Base-by-base conservation (phyloP, 495 filamentous ascomycete species). In the Podospora appendiculata region DNA sequence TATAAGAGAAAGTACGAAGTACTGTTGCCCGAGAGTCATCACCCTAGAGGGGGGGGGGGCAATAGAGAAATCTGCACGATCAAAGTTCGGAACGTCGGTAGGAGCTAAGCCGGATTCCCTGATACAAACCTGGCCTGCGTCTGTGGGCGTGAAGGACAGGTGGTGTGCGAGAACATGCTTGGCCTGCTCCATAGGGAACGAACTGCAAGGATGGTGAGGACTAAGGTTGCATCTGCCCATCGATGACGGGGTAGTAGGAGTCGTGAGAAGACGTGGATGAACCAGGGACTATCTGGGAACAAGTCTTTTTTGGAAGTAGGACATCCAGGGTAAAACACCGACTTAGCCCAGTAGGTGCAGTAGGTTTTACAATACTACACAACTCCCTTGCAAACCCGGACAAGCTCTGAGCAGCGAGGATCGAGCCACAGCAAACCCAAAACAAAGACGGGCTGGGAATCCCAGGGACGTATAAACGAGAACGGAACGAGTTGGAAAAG, bases 101-200 rank as follows among this genome's bases (percentile, higher is more conserved):
- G 69, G 71, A 73, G 66, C 67, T 71, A 70, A 71, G 70, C 72
- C 72, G 72, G 71, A 65, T 69, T 69, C 62, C 67, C 68, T 74
- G 72, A 69, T 70, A 71, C 71, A 74, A 69, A 64, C 70, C 63
- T 69, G 68, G 65, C 67, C 67, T 60, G 66, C 64, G 63, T 75
- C 66, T 73, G 62, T 71, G 65, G 61, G 68, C 59, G 64, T 62
- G 55, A 63, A 65, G 65, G 64, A 65, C 58, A 62, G 45, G 61
- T 66, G 69, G 71, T 71, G 73, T 71, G 67, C 64, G 70, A 72
- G 62, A 61, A 57, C 55, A 54, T 66, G 58, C 70, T 68, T 68
- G 71, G 72, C 67, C 68, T 62, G 65, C 61, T 67, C 43, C 58
- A 62, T 60, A 70, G 65, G 66, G 63, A 53, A 62, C 69, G 68